Evolutionary conservation across 139 green algal species (phyloP).

Genomic region (Spirogloea muscicola): DNA sequence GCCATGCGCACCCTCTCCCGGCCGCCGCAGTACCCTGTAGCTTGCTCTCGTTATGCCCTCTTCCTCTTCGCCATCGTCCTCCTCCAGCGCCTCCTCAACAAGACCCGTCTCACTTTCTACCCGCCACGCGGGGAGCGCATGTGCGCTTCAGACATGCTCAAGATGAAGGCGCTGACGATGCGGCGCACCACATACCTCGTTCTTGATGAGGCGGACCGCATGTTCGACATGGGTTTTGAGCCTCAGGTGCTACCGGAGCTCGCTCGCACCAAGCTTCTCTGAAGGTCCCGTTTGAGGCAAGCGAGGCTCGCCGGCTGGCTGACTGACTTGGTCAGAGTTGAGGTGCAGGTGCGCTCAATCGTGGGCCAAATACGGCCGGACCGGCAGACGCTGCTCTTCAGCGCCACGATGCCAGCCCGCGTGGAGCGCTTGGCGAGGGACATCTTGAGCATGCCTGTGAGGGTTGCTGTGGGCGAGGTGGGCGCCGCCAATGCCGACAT

Average conservation of each 20-base stretch:
- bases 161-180: constrained; percentile 58
- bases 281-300: too few species aligned
- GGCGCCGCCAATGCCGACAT: constrained; percentile 77
- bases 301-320: too few species aligned
- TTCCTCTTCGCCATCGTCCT: too few species aligned
- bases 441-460: constrained; percentile 69
- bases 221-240: constrained; percentile 95
- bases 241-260: too few species aligned
- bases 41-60: too few species aligned
- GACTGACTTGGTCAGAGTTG: too few species aligned
- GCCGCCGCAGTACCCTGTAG: too few species aligned
- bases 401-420: constrained; percentile 81
- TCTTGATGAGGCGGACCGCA: constrained; percentile 95
- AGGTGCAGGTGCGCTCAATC: constrained; percentile 78
- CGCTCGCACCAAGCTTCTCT: too few species aligned
- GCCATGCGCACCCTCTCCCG: too few species aligned
- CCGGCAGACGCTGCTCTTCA: constrained; percentile 89
- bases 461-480: constrained; percentile 46
- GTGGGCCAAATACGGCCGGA: constrained; percentile 80
- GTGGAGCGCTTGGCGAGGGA: constrained; percentile 75
- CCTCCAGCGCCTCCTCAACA: too few species aligned
- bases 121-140: too few species aligned
- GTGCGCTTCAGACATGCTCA: constrained; percentile 54
- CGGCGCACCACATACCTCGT: constrained; percentile 79
- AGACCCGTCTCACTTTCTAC: too few species aligned